phyloP scores from a whole-genome alignment of 768 basidiomycete species.

The Crassisporium funariophilum region DNA sequence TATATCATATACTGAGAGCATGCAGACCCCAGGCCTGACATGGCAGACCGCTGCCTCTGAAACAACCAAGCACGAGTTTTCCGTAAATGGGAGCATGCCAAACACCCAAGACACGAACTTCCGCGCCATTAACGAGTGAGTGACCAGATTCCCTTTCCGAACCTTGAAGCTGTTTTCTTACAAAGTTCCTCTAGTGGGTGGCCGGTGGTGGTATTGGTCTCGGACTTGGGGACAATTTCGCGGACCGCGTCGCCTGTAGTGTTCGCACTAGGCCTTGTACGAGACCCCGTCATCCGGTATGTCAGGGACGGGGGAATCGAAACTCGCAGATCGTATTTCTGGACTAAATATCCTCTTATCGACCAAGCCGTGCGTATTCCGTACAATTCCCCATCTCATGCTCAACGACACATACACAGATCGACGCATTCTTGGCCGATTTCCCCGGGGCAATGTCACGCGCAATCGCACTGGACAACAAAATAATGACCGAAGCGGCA shows the following conservation, averaged over 20 bases:
- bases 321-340: constrained; percentile 7
- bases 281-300: constrained; percentile 19
- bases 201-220: constrained; percentile 52
- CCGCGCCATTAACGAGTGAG: constrained; percentile 34
- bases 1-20: background rate
- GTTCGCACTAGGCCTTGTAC: constrained; percentile 39
- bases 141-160: no score
- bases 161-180: background rate
- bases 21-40: constrained; percentile 29
- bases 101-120: constrained; percentile 43
- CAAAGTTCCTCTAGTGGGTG: constrained; percentile 22
- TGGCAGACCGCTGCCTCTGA: constrained; percentile 46
- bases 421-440: constrained; percentile 41
- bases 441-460: constrained; percentile 37
- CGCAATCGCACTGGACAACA: constrained; percentile 40
- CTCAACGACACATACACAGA: constrained; percentile 26
- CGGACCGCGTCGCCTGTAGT: constrained; percentile 20
- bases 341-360: constrained; percentile 3
- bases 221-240: constrained; percentile 45
- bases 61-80: constrained; percentile 43
- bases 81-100: constrained; percentile 37
- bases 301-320: constrained; percentile 1
- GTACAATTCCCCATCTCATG: background rate
- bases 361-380: constrained; percentile 3
- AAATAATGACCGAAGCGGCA: constrained; percentile 37